Base-by-base conservation (phyloP, 768 basidiomycete species). In the Amanita brunnescens region DNA sequence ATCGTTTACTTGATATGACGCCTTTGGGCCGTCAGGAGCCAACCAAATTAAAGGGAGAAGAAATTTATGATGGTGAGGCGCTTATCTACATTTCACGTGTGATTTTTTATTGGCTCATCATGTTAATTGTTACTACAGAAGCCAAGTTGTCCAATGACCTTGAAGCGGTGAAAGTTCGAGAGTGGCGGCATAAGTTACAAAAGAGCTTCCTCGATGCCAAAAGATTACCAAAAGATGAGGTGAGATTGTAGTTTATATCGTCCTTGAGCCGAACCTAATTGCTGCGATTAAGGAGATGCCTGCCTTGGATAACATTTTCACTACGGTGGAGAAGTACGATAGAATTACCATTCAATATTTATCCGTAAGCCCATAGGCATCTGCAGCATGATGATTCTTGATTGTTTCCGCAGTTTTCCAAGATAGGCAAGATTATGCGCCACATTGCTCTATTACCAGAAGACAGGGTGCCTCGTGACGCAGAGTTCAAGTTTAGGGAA, bases 171-270 rank as follows among this genome's bases (percentile, higher is more conserved):
- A 70, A 85, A 64, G 91, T 94, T 59, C 83, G 87, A 61, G 87
- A 89, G 52, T 95, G 93, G 92, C 76, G 93, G 58, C 91, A 95
- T 65, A 87, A 81, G 65, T 76, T 96, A 2, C 93, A 97, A 68
- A 87, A 91, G 65, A 87, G 81, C 0, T 87, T 92, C 71, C 63
- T 94, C 47, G 81, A 81, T 57, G 77, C 70, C 57, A 84, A 84
- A 66, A 68, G 69, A 5, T 55, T 73, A 6, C 85, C 87, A 4
- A 83, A 80, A 58, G 77, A 78, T 8, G 81, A 83, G 57, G 87
- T 89, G 57, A 49, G 75, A 68, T 44, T 6, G 23, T 56, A 30
- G 2, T 45, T 47, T 54, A 20, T 18, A 30, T 13, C 44, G 32
- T 57, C 20, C 20, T 54, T 26, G 34, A 18, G 56, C 35, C 42